These are phyloP conservation scores for Lolium multiflorum DNA, from an alignment of 176 grass and related monocot genomes.

Conservation along the genomic window DNA sequence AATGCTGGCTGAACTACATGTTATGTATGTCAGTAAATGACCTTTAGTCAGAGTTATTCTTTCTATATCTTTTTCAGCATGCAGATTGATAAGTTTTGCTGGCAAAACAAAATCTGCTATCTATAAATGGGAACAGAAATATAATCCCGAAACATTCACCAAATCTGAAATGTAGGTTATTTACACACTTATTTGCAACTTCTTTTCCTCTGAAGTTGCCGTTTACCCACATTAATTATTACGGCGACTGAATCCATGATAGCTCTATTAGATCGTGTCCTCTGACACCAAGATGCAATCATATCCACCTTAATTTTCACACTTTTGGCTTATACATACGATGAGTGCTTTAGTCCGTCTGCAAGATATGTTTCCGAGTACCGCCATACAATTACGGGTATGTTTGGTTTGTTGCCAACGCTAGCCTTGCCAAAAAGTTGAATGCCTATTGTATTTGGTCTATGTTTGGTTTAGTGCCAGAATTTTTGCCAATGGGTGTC, in stretches of 20 bases:
- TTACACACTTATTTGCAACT: conserved; percentile 5
- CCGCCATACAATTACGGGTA: too few species aligned
- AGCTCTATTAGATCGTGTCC: not conserved
- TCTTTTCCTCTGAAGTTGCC: not conserved
- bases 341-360: too few species aligned
- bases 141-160: not conserved
- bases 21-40: conserved; percentile 14
- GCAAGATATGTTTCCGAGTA: too few species aligned
- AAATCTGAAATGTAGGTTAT: not conserved
- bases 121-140: conserved; percentile 11
- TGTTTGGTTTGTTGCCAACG: too few species aligned
- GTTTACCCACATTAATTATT: not conserved
- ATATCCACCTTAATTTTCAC: too few species aligned
- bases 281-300: too few species aligned
- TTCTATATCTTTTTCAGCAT: conserved; percentile 14
- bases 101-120: not conserved
- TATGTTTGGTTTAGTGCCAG: too few species aligned
- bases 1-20: conserved; percentile 16
- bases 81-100: conserved; percentile 2
- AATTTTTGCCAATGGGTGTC: too few species aligned
- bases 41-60: not conserved
- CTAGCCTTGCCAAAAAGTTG: too few species aligned
- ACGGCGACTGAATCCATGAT: not conserved
- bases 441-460: too few species aligned
- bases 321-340: too few species aligned